Percentiles rank a stretch among this genome's conserved stretches.
Evolutionary conservation across 2,329 filamentous ascomycete genomes (phyloP).

Genomic region (Penicillium sp.): DNA sequence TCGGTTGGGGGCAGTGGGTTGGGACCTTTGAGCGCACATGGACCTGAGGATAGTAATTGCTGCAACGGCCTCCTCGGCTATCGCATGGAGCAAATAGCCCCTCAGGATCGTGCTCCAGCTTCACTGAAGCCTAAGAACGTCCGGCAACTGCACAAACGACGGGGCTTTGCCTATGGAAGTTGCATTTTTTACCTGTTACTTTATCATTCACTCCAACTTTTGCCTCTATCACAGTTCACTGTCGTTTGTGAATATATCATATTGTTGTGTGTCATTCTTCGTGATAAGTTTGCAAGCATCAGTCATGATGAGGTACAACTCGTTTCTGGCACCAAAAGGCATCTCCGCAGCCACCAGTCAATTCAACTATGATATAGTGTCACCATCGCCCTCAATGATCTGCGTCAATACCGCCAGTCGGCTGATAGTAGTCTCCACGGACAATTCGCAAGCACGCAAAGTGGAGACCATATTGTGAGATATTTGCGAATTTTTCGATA

Average conservation of each 20-base stretch:
- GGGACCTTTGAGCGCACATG: conserved; percentile 33
- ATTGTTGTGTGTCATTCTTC: not conserved
- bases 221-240: too few relatives aligned
- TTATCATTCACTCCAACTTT: not conserved
- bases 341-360: not conserved
- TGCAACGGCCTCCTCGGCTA: not conserved
- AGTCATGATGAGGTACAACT: not conserved
- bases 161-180: not conserved
- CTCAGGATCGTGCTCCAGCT: not conserved
- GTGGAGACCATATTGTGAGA: conserved; percentile 13
- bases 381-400: conserved; percentile 23
- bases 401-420: conserved; percentile 28
- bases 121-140: not conserved
- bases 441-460: conserved; percentile 24
- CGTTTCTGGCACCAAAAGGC: not conserved
- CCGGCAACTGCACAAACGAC: not conserved
- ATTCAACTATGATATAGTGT: not conserved
- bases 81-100: not conserved
- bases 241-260: not conserved
- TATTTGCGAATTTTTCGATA: conserved; percentile 16
- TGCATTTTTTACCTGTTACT: not conserved
- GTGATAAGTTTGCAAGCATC: not conserved
- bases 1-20: conserved; percentile 37
- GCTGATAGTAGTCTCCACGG: conserved; percentile 25
- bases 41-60: conserved; percentile 23